A percentile compares a stretch with the other conserved stretches of the same genome.
Conservation (phyloP, 2,329 filamentous ascomycete genomes). For the Xylariaceae sp. region DNA sequence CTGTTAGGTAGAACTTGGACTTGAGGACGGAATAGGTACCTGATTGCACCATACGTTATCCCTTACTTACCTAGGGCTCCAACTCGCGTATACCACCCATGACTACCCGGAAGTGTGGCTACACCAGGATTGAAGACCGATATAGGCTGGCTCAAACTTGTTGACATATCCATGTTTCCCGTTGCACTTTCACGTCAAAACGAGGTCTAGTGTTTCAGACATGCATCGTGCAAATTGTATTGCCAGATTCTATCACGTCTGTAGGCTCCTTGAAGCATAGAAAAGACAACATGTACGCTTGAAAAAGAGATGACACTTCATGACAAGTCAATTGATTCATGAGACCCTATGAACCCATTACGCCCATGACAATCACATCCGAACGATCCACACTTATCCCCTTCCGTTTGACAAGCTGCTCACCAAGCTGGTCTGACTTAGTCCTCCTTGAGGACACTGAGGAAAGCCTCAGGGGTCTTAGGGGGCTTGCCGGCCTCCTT, state of each 20-base stretch:
- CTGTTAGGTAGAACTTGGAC: slow-evolving; percentile 17
- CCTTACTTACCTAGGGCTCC: too few species aligned
- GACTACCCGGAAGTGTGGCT: too few species aligned
- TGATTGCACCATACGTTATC: too few species aligned
- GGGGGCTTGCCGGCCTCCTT: slow-evolving; percentile 56
- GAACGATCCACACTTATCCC: slow-evolving; percentile 19
- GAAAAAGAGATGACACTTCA: slow-evolving; percentile 20
- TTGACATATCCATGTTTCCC: too few species aligned
- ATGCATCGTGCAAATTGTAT: too few species aligned
- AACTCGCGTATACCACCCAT: too few species aligned
- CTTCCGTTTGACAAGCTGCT: slow-evolving; percentile 29
- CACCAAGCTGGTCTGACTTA: slow-evolving; percentile 31
- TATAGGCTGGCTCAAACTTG: too few species aligned
- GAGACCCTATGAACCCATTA: slow-evolving; percentile 31
- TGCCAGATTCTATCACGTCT: neutral
- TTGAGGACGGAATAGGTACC: too few species aligned
- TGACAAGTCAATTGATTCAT: slow-evolving; percentile 31
- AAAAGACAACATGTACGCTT: neutral
- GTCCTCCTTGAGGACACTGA: slow-evolving; percentile 28
- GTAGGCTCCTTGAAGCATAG: neutral
- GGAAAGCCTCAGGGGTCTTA: slow-evolving; percentile 29
- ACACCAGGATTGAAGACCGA: too few species aligned
- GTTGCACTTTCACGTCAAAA: too few species aligned
- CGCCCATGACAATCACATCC: slow-evolving; percentile 28
- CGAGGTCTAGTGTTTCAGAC: too few species aligned